These are phyloP conservation scores for Copromyces sp. DNA, from an alignment of 495 filamentous ascomycete genomes.

Conservation along the genomic window DNA sequence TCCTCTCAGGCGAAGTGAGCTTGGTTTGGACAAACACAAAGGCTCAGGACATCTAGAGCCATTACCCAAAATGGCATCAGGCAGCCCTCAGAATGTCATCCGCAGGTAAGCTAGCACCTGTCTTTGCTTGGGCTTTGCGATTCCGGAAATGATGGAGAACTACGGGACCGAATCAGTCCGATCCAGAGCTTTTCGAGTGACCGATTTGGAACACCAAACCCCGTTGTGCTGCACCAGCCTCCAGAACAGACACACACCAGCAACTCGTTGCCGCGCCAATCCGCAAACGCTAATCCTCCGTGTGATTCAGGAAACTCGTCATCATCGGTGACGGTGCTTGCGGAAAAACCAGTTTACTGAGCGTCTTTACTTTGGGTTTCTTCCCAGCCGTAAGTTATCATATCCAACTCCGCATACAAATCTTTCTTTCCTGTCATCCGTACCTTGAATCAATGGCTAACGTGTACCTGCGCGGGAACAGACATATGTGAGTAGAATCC, in stretches of 20 bases:
- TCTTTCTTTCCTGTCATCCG: not conserved
- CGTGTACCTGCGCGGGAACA: constrained; percentile 17
- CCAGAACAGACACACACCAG: not conserved
- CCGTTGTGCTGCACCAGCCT: constrained; percentile 1
- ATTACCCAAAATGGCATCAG: constrained; percentile 9
- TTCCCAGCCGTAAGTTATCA: constrained; percentile 79
- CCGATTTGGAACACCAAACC: not conserved
- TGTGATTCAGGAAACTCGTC: constrained; percentile 71
- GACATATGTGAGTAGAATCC: constrained; percentile 57
- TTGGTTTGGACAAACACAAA: constrained; percentile 2
- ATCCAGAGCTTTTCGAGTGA: not conserved
- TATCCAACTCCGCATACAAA: not conserved
- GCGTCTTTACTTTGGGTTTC: constrained; percentile 96
- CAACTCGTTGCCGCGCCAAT: not conserved
- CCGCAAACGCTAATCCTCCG: not conserved
- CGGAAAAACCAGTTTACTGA: constrained; percentile 94
- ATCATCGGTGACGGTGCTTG: constrained; percentile 99
- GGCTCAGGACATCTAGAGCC: constrained; percentile 18
- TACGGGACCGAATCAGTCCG: not conserved
- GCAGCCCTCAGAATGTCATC: constrained; percentile 18
- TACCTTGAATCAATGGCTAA: constrained; percentile 6
- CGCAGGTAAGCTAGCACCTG: constrained; percentile 18
- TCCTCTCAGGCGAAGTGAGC: not conserved
- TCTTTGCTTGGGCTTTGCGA: not conserved
- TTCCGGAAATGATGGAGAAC: not conserved